Evolutionary conservation across 2,329 filamentous ascomycete species (phyloP).

Genomic region (Cladosporium sp.): DNA sequence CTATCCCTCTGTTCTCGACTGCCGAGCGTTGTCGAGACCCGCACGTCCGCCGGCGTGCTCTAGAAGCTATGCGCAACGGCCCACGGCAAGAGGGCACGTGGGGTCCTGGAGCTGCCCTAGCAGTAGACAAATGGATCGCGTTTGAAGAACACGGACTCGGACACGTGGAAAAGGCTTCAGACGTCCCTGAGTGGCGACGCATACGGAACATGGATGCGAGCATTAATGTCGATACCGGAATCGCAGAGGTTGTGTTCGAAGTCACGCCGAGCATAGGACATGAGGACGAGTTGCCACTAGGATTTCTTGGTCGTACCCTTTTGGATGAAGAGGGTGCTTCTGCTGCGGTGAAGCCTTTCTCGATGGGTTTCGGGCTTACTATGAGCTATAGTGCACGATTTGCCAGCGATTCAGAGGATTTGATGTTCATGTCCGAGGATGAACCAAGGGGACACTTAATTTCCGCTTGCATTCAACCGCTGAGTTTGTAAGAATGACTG

Average conservation of each 20-base stretch:
- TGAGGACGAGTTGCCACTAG: background rate
- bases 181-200: slow-evolving; percentile 24
- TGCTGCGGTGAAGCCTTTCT: slow-evolving; percentile 10
- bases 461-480: background rate
- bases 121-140: slow-evolving; percentile 26
- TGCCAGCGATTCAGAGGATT: background rate
- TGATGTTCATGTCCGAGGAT: background rate
- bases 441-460: background rate
- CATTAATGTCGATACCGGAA: background rate
- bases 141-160: slow-evolving; percentile 27
- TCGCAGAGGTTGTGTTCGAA: slow-evolving; percentile 2
- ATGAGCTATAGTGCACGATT: background rate
- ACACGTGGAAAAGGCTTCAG: slow-evolving; percentile 13
- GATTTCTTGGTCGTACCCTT: background rate
- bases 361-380: slow-evolving; percentile 5
- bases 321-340: background rate
- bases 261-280: slow-evolving; percentile 11
- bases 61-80: slow-evolving; percentile 21
- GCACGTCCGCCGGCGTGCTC: slow-evolving; percentile 24
- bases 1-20: slow-evolving; percentile 20
- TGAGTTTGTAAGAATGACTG: background rate
- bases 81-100: slow-evolving; percentile 29
- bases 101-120: slow-evolving; percentile 24
- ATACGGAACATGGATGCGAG: slow-evolving; percentile 6
- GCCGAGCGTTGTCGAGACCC: slow-evolving; percentile 27